Evolutionary conservation across 352 stramenopile genomes (phyloP), one percentile per base, ranked within the genome.

Genomic region (Saprolegnia parasitica): DNA sequence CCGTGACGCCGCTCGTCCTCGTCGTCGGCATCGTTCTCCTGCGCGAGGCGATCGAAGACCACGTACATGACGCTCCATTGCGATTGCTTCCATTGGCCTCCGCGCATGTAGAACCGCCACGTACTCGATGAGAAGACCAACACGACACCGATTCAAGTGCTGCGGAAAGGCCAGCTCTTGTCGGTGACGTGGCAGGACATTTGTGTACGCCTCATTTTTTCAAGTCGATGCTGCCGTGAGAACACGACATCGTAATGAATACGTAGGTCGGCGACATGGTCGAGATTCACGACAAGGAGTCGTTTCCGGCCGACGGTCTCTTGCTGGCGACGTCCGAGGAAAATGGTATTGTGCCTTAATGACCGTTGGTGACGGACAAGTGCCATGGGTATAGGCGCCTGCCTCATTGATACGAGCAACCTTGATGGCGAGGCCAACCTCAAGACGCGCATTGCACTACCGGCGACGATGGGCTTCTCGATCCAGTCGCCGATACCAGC

Each of bases 291-390:
- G 90, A 98, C 73, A 75, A 84, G 23, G 87, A 97, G 32, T 73
- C 84, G 9, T 90, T 98, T 52, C 93, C 95, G 4, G 93, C 94
- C 0, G 95, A 98, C 73, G 78, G 97, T 8, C 81, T 98, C 6
- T 76, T 98, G 35, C 74, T 98, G 1, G 79, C 87, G 0, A 91
- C 84, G 54, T 89, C 77, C 46, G 88, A 97, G 65, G 78, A 89
- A 6, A 81, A 94, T 29, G 93, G 81, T 87, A 61, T 24, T 37
- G 26, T 15, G 13, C 10, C 35, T 23, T 4, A 65, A 5, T 40
- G n/a, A 16, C 9, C 15, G 35, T n/a, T 20, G 35, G 42, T 46
- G 6, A 54, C 16, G 45, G n/a, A 49, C n/a, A n/a, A n/a, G n/a
- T n/a, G 5, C 4, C 11, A 46, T 67, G 10, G 20, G 70, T 9